Conservation (phyloP, 225 moss, liverwort and hornwort genomes). For the Thuidium tamariscinum region DNA sequence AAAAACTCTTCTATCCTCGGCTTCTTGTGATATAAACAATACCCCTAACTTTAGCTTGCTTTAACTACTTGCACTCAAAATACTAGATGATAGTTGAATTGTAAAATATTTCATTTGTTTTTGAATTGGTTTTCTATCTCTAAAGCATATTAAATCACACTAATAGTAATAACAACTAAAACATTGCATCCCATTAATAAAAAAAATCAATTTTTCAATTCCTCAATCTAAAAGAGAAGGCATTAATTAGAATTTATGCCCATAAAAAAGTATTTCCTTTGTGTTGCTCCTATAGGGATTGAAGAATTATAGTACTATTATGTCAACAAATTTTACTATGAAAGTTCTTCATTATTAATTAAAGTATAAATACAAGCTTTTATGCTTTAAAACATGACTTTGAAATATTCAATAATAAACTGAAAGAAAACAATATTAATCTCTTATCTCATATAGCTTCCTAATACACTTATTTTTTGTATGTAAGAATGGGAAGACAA, state of each 20-base stretch:
- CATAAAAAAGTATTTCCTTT: neutral
- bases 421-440: too few relatives aligned
- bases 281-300: neutral
- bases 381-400: too few relatives aligned
- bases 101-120: too few relatives aligned
- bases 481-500: too few relatives aligned
- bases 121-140: neutral
- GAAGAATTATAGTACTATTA: accelerated
- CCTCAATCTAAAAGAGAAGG: neutral
- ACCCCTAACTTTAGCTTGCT: too few relatives aligned
- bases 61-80: neutral
- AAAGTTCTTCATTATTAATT: neutral
- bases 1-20: accelerated
- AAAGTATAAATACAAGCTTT: too few relatives aligned
- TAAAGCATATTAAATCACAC: neutral
- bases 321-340: neutral
- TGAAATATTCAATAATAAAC: too few relatives aligned
- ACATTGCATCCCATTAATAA: neutral
- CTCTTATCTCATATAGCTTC: too few relatives aligned
- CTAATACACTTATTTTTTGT: too few relatives aligned
- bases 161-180: neutral
- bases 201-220: neutral
- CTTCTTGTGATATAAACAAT: neutral
- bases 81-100: neutral
- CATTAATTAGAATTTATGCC: neutral